Base-by-base conservation (phyloP, 2,329 filamentous ascomycete genomes). In the Chaetomium strumarium region DNA sequence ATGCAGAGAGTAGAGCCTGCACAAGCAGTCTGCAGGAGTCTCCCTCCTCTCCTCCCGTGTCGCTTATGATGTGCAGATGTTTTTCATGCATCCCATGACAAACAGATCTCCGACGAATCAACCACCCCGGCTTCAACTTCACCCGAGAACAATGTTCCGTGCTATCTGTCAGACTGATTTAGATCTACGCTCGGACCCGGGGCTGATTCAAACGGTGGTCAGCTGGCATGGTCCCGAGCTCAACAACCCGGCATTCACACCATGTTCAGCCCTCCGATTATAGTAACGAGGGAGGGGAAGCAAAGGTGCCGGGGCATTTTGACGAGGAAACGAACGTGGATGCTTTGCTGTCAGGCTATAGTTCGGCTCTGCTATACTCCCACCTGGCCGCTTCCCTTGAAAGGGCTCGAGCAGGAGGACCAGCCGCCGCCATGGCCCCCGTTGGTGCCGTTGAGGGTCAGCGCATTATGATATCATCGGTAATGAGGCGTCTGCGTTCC, bases 401-500 rank as follows among this genome's bases (percentile, higher is more conserved):
- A 34, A 48, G 56, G 44, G 49, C 46, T 50, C 38, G 30, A 20
- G 19, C n/a, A 59, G 43, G 39, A 30, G 30, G 44, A 8, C 20
- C 43, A 29, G 42, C 51, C 44, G 42, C 51, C 44, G 45, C 48
- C 49, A 37, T 29, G 39, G 34, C 39, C 16, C 36, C 13, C 34
- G 14, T 30, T 20, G 43, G 49, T 46, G 20, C 47, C 53, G 53
- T 53, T 42, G 50, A 53, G 50, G 46, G 50, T 45, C 30, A 49
- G 53, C 57, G 52, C 47, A 42, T 50, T 60, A 61, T 56, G 53
- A 57, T 59, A 51, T 44, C 57, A 58, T 52, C 53, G 40, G 43
- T 20, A 40, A 55, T 45, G 52, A 55, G 45, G 40, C 49, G n/a
- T 17, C 31, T 45, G 40, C 38, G 24, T 50, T 11, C 39, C 19